These are phyloP conservation scores for Trichosporon sp. DNA, from an alignment of 1,284 basidiomycete genomes.

Conservation along the genomic window DNA sequence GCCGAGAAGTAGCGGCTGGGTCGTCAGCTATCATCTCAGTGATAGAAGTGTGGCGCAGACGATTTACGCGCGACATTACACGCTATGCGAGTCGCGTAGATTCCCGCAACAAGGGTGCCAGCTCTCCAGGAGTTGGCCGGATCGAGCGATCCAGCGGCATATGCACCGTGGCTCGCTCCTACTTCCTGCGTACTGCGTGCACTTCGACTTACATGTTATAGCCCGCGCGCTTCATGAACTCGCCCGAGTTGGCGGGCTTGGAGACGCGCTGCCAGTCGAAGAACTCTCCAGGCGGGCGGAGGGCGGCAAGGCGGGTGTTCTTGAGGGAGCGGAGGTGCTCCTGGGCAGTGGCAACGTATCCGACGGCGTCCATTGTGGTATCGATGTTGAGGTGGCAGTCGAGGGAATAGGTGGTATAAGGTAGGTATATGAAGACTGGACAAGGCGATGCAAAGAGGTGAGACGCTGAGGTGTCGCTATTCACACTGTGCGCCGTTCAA, in stretches of 20 bases:
- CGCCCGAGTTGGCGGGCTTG: constrained; percentile 65
- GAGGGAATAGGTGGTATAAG: not conserved
- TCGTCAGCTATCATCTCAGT: not conserved
- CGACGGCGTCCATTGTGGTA: constrained; percentile 44
- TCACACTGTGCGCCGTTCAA: not conserved
- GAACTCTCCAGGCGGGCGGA: constrained; percentile 73
- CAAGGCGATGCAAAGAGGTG: not conserved
- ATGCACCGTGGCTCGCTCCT: too few relatives aligned
- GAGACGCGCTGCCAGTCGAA: constrained; percentile 89
- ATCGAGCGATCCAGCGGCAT: too few relatives aligned
- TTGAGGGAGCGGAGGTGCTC: constrained; percentile 73
- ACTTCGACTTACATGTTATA: constrained; percentile 46
- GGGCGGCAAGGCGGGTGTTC: constrained; percentile 80
- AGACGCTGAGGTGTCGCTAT: not conserved
- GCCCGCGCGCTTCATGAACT: constrained; percentile 55
- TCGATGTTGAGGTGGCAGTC: constrained; percentile 2
- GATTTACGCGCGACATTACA: too few relatives aligned
- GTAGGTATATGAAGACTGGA: constrained; percentile 11
- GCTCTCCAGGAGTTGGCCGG: too few relatives aligned
- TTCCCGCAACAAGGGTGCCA: too few relatives aligned
- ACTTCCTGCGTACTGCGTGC: too few relatives aligned
- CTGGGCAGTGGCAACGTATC: constrained; percentile 62
- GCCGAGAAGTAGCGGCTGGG: constrained; percentile 87
- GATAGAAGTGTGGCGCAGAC: too few relatives aligned
- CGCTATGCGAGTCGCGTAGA: too few relatives aligned